Percentiles rank a stretch among this genome's conserved stretches.
Conservation (phyloP, 2,329 filamentous ascomycete species). For the Penicillium hordei region DNA sequence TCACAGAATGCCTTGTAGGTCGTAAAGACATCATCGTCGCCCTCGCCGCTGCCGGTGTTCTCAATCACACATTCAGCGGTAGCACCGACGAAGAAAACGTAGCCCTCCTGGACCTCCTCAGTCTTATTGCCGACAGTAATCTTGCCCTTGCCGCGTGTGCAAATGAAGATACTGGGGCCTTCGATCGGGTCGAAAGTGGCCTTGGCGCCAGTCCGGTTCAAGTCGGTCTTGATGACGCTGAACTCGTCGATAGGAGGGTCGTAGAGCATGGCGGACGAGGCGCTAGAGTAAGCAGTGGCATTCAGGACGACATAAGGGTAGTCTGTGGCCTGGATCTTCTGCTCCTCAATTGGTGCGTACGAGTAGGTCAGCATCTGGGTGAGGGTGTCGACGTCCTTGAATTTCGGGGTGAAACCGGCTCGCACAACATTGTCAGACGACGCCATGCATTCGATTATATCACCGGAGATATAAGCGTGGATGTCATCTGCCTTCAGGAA, state of each 20-base stretch:
- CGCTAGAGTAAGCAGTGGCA: slow-evolving; percentile 74
- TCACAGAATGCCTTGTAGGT: slow-evolving; percentile 96
- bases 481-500: slow-evolving; percentile 97
- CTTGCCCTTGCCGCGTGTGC: slow-evolving; percentile 76
- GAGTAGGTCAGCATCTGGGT: slow-evolving; percentile 92
- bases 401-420: slow-evolving; percentile 96
- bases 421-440: slow-evolving; percentile 98
- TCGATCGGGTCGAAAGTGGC: slow-evolving; percentile 83
- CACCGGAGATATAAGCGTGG: slow-evolving; percentile 74
- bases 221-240: slow-evolving; percentile 75
- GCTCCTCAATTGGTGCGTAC: slow-evolving; percentile 89
- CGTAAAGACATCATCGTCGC: slow-evolving; percentile 68
- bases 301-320: slow-evolving; percentile 87
- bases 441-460: slow-evolving; percentile 99
- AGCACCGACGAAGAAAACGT: slow-evolving; percentile 82
- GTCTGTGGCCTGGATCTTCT: slow-evolving; percentile 84
- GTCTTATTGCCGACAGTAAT: slow-evolving; percentile 82
- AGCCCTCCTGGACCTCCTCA: slow-evolving; percentile 70
- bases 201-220: slow-evolving; percentile 71
- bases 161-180: slow-evolving; percentile 90
- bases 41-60: slow-evolving; percentile 54
- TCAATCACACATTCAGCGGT: slow-evolving; percentile 81
- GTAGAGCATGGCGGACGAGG: slow-evolving; percentile 72
- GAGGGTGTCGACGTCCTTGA: slow-evolving; percentile 90
- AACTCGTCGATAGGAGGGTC: slow-evolving; percentile 98